Conservation (phyloP, 345 rosid genomes). For the Hibiscus syriacus region DNA sequence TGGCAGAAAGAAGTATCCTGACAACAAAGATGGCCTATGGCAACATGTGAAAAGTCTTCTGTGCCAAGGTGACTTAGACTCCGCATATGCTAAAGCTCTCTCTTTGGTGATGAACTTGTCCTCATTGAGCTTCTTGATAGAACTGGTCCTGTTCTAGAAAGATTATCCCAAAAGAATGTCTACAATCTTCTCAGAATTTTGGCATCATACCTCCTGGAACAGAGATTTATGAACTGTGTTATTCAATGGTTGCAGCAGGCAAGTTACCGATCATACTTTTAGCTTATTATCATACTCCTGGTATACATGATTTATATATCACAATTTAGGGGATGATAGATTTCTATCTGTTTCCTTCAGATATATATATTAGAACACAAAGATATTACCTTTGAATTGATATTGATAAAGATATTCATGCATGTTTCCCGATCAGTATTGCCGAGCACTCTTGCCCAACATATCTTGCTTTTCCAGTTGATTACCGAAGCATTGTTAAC, state of each 20-base stretch:
- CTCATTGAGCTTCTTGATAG: conserved; percentile 74
- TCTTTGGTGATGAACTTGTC: conserved; percentile 54
- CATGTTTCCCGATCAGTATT: neutral
- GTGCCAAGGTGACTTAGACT: conserved; percentile 62
- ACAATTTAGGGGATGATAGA: neutral
- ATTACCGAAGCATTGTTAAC: too few relatives aligned
- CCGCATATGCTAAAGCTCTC: conserved; percentile 77
- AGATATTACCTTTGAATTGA: neutral
- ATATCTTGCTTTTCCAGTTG: neutral
- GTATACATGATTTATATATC: neutral
- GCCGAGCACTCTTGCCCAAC: neutral
- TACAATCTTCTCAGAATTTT: conserved; percentile 58
- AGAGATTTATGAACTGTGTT: conserved; percentile 50
- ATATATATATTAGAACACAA: neutral
- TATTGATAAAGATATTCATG: neutral
- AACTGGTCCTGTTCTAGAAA: conserved; percentile 81
- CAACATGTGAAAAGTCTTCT: conserved; percentile 47
- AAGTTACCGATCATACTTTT: conserved; percentile 21
- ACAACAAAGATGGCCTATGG: conserved; percentile 38
- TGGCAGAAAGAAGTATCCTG: conserved; percentile 29
- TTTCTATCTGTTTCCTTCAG: conserved; percentile 6
- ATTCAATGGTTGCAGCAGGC: conserved; percentile 94
- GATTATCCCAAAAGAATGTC: conserved; percentile 52
- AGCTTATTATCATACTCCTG: neutral
- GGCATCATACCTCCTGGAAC: conserved; percentile 55